These are phyloP conservation scores for Aspergillus avenaceus DNA, from an alignment of 495 filamentous ascomycete genomes.

Conservation along the genomic window DNA sequence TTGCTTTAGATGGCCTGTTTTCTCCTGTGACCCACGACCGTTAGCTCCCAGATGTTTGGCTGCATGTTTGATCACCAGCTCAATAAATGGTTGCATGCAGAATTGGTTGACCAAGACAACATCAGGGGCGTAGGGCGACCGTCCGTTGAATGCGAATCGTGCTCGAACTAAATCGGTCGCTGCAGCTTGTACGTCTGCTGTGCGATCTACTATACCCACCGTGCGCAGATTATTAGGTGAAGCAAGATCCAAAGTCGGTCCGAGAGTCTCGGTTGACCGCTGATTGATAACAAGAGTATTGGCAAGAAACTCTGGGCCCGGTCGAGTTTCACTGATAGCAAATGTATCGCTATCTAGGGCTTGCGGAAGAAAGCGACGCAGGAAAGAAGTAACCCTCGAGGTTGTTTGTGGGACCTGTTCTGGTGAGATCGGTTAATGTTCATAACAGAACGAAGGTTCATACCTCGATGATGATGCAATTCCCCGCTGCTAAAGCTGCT, in stretches of 20 bases:
- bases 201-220: conserved; percentile 51
- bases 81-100: conserved; percentile 45
- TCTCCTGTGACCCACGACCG: conserved; percentile 10
- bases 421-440: neutral
- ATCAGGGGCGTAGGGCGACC: conserved; percentile 50
- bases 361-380: conserved; percentile 34
- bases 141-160: conserved; percentile 46
- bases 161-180: conserved; percentile 43
- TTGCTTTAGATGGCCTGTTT: neutral
- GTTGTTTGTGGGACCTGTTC: conserved; percentile 35
- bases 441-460: too few species aligned
- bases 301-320: conserved; percentile 16
- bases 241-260: neutral
- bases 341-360: conserved; percentile 46
- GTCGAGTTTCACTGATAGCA: conserved; percentile 22
- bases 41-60: conserved; percentile 27
- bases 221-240: conserved; percentile 15
- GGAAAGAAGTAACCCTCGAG: conserved; percentile 25
- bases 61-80: conserved; percentile 34
- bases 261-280: neutral
- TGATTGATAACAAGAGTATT: conserved; percentile 17
- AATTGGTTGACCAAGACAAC: conserved; percentile 54
- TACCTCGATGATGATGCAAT: conserved; percentile 50
- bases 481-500: conserved; percentile 48
- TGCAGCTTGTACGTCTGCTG: conserved; percentile 42